Conservation (phyloP, 441 rosid genomes). For the Erodium texanum region DNA sequence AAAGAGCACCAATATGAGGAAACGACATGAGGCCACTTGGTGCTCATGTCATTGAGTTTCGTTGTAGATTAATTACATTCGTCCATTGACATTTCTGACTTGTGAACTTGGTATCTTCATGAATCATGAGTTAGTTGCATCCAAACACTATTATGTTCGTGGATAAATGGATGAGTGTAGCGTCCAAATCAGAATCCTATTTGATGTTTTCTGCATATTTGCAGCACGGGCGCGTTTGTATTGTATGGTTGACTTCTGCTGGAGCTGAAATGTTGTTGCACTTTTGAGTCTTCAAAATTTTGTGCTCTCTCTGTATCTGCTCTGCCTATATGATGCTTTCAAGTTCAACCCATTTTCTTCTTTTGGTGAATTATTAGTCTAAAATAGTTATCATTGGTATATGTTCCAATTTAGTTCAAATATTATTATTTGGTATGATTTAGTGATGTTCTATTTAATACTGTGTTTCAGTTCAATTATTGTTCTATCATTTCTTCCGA, state of each 20-base stretch:
- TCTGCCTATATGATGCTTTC: not conserved
- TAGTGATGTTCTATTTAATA: too few species aligned
- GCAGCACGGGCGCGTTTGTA: not conserved
- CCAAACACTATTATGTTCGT: too few species aligned
- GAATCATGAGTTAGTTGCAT: too few species aligned
- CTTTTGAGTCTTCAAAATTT: not conserved
- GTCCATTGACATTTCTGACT: not conserved
- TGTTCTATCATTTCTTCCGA: too few species aligned
- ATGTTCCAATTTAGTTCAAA: too few species aligned
- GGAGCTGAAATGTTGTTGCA: not conserved
- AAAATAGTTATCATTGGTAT: too few species aligned
- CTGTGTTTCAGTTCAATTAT: too few species aligned
- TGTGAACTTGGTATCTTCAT: not conserved
- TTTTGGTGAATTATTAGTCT: too few species aligned
- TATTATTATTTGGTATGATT: too few species aligned
- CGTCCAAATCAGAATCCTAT: not conserved
- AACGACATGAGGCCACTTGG: not conserved
- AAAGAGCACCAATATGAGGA: not conserved
- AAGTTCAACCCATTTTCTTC: not conserved
- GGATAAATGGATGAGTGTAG: too few species aligned
- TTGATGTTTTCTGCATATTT: conserved; percentile 3
- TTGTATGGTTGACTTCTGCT: not conserved
- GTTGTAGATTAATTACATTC: not conserved
- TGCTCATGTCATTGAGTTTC: not conserved
- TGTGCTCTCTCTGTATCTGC: not conserved